Conservation (phyloP, 176 grass and related monocot species). For the Bolboschoenus planiculmis region DNA sequence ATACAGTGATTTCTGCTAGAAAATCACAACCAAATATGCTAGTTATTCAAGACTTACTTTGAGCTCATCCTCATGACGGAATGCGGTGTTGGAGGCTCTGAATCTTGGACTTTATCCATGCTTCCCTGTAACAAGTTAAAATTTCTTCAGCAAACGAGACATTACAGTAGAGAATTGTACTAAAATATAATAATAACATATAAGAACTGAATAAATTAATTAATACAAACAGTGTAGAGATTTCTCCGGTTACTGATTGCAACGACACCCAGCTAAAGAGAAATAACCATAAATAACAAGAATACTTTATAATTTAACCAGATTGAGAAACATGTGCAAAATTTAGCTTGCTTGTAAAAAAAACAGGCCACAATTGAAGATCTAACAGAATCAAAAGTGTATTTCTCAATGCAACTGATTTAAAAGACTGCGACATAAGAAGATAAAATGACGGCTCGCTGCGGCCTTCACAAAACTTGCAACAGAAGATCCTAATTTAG, state of each 20-base stretch:
- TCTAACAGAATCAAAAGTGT: neutral
- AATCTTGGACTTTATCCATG: slow-evolving; percentile 71
- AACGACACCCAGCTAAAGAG: neutral
- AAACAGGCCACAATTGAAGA: neutral
- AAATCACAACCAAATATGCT: neutral
- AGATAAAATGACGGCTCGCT: neutral
- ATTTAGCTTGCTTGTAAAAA: neutral
- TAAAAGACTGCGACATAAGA: neutral
- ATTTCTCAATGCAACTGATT: neutral
- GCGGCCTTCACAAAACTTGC: neutral
- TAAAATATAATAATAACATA: neutral
- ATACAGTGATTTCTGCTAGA: neutral
- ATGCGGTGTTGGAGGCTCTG: slow-evolving; percentile 66
- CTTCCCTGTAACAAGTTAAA: slow-evolving; percentile 62
- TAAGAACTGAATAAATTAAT: neutral
- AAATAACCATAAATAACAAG: neutral
- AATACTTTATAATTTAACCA: neutral
- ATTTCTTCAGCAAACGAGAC: slow-evolving; percentile 23
- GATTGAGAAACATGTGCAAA: neutral
- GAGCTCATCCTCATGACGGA: slow-evolving; percentile 70
- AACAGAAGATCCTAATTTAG: slow-evolving; percentile 2
- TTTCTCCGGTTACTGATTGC: neutral
- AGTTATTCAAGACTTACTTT: slow-evolving; percentile 50
- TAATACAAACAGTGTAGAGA: neutral
- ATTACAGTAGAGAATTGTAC: slow-evolving; percentile 5